Base-by-base conservation (phyloP, 1,139 yeast genomes). In the Diutina neorugosa region DNA sequence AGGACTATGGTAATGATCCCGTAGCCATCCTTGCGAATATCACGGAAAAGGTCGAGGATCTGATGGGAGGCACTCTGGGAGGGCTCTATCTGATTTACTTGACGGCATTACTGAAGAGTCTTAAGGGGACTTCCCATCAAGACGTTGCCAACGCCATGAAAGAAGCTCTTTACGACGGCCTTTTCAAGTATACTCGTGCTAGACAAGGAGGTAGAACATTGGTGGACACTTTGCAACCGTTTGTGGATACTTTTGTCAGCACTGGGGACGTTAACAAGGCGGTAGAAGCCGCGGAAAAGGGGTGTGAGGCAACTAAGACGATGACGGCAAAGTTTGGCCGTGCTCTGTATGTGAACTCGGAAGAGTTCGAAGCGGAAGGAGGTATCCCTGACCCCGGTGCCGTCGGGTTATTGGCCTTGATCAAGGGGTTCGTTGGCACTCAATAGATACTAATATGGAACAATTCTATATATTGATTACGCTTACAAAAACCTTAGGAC, bases 11-110 rank as follows among this genome's bases (percentile, higher is more conserved):
- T 11, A n/a, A 37, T 20, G 78, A 78, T 57, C 78, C 78, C 1
- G 75, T 73, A 14, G 68, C 71, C 20, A 77, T 86, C 0, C 66
- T 88, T 52, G 63, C 70, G 4, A 66, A 81, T 47, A 71, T 74
- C 53, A 88, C 96, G 31, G 61, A 68, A 21, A 67, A 86, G 31
- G 89, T 90, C 20, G 97, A 91, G 63, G 84, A 83, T 54, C 83
- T 82, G 40, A 91, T 91, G 98, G 98, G 97, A 53, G 98, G 98
- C 52, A 91, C 98, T 0, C 87, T 96, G 1, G 98, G 98, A 53
- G 98, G 97, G 0, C 69, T 91, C 50, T 91, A 90, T 66, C 86
- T 96, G 3, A 91, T 91, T 55, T 88, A 74, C 68, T 74, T 91
- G 57, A 78, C 87, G 21, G 86, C 90, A 1, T 71, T 86, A 55